phyloP scores from a whole-genome alignment of 2,329 filamentous ascomycete genomes.

The Xylaria sp. region DNA sequence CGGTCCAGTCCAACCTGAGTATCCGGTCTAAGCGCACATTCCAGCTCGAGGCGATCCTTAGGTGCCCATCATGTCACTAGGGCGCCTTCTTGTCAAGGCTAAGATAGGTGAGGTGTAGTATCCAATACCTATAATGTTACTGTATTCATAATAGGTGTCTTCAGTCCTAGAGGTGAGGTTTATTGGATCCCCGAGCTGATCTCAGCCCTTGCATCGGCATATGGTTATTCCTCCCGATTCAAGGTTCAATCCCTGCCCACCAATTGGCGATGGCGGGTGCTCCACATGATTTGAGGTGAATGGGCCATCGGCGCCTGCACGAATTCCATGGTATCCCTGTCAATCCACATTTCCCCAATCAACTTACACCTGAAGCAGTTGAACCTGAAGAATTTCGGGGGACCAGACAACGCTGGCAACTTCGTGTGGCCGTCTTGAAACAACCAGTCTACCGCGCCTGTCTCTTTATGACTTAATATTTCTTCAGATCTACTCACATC shows the following conservation, averaged over 20 bases:
- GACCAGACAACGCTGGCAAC: not conserved
- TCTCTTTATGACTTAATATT: not conserved
- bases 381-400: conserved; percentile 18
- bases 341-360: conserved; percentile 10
- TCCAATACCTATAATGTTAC: too few relatives aligned
- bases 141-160: too few relatives aligned
- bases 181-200: not conserved
- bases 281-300: conserved; percentile 3
- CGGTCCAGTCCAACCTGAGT: not conserved
- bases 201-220: not conserved
- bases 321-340: conserved; percentile 4
- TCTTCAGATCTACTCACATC: not conserved
- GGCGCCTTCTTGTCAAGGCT: too few relatives aligned
- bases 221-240: conserved; percentile 6
- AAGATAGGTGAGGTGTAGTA: too few relatives aligned
- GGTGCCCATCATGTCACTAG: too few relatives aligned
- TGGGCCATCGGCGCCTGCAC: not conserved
- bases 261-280: conserved; percentile 24
- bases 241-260: not conserved
- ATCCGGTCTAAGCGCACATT: not conserved
- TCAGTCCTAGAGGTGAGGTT: too few relatives aligned
- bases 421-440: not conserved
- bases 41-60: not conserved
- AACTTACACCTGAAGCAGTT: conserved; percentile 17
- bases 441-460: not conserved